Base-by-base conservation (phyloP, 1,284 basidiomycete genomes). In the Boletus smithii region DNA sequence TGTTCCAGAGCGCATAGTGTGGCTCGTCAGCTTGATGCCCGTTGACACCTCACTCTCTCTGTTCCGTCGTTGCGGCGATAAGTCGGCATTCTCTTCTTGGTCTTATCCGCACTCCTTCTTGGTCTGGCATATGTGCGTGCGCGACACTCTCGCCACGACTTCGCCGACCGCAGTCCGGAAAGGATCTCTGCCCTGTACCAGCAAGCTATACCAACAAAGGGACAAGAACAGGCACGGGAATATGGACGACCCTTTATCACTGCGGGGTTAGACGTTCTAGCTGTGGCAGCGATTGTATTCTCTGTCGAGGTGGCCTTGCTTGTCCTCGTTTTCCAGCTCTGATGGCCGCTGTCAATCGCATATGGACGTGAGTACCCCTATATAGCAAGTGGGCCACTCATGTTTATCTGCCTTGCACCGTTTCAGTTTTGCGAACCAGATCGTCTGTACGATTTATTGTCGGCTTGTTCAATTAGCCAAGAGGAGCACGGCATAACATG, bases 201-300 rank as follows among this genome's bases (percentile, higher is more conserved):
- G 22, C 54, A 48, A 18, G 57, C 59, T 1, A 45, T 59, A 9
- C 61, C 73, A 39, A 83, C 81, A 1, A 72, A 75, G 17, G 84
- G 84, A 0, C 80, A 83, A 55, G 75, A 80, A 43, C 71, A 72
- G 27, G 74, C 71, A 30, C 77, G 80, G 7, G 73, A 85, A 7
- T 87, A 83, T 56, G 88, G 87, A 0, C 73, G 85, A 18, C 86
- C 88, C 11, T 91, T 90, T 61, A 65, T 83, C n/a, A 89, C 88
- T 1, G 86, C 89, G 11, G 89, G 89, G 5, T 79, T 82, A 73
- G 80, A 84, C 42, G 84, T 88, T 1, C 53, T 87, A 1, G 68
- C 73, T 7, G 79, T 91, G 6, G 74, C 83, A 0, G 57, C 71
- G 8, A 71, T 87, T 4, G 86, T 91, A 0, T 77, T 77, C 3